These are phyloP conservation scores for Leccinum variicolor DNA, from an alignment of 768 basidiomycete genomes.

Conservation along the genomic window DNA sequence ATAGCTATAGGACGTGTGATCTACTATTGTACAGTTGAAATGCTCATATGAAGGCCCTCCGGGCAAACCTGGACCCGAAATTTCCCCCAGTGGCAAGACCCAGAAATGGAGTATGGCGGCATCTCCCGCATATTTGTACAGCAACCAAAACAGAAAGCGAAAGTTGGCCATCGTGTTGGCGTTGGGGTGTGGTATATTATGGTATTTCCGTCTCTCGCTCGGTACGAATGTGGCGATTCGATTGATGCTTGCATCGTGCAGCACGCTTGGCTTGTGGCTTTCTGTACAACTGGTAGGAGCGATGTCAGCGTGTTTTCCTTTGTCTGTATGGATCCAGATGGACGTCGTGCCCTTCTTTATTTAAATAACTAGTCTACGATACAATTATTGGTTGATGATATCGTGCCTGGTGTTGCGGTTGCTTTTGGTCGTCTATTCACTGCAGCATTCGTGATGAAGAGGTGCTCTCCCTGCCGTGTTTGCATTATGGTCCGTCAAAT, in stretches of 20 bases:
- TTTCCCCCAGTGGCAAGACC: too few species aligned
- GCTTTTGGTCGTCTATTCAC: not conserved
- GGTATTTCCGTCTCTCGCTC: not conserved
- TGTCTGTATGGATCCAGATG: not conserved
- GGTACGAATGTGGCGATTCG: not conserved
- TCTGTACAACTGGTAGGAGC: not conserved
- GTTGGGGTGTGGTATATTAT: constrained; percentile 5
- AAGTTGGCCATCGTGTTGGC: constrained; percentile 4
- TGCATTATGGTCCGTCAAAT: too few species aligned
- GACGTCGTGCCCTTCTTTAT: not conserved
- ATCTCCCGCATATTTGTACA: too few species aligned
- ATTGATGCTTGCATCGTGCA: not conserved
- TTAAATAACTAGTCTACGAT: not conserved
- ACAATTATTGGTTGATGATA: not conserved
- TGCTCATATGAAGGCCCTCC: too few species aligned
- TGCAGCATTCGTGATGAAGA: too few species aligned
- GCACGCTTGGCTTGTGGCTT: not conserved
- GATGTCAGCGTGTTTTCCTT: not conserved
- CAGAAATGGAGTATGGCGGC: too few species aligned
- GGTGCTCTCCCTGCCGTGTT: too few species aligned
- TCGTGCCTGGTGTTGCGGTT: not conserved
- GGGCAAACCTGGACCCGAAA: too few species aligned
- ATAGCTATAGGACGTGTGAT: too few species aligned
- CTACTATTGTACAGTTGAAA: too few species aligned
- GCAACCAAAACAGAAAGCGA: too few species aligned